These are phyloP conservation scores for Lachancea meyersii DNA, from an alignment of 805 yeast genomes.

Conservation along the genomic window DNA sequence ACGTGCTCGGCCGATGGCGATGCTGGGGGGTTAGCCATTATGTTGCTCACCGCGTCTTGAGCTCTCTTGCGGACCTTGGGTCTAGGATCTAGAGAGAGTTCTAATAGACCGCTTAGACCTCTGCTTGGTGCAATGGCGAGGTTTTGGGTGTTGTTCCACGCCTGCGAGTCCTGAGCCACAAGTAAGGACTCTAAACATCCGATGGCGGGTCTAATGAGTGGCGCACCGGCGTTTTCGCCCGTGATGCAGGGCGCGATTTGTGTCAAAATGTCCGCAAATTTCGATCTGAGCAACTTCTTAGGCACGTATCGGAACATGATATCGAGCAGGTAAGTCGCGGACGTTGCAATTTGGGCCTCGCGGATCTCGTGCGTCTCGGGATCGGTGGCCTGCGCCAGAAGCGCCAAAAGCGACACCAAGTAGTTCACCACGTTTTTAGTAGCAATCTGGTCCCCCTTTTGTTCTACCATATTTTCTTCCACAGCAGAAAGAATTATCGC, in stretches of 20 bases:
- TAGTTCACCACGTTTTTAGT: conserved; percentile 70
- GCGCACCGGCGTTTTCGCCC: conserved; percentile 63
- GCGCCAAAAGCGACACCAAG: conserved; percentile 73
- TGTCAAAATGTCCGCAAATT: conserved; percentile 70
- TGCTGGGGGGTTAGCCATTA: conserved; percentile 61
- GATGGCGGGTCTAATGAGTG: conserved; percentile 72
- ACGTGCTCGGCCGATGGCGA: conserved; percentile 76
- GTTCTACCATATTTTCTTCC: conserved; percentile 73
- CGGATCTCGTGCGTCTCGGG: conserved; percentile 42
- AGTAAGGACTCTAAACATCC: conserved; percentile 80
- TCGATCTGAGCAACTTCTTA: conserved; percentile 58
- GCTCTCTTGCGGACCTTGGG: conserved; percentile 97
- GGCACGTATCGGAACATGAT: conserved; percentile 71
- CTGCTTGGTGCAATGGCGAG: conserved; percentile 60
- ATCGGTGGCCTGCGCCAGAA: conserved; percentile 66
- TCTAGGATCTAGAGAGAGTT: conserved; percentile 75
- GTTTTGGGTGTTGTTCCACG: conserved; percentile 60
- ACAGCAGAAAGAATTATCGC: conserved; percentile 83
- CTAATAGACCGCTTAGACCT: conserved; percentile 72
- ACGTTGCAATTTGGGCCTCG: conserved; percentile 61
- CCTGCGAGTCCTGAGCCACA: conserved; percentile 67
- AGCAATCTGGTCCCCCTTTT: conserved; percentile 36
- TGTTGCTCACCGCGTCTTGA: conserved; percentile 69
- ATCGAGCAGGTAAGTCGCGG: conserved; percentile 78
- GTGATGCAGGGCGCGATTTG: conserved; percentile 79